Evolutionary conservation across 495 filamentous ascomycete species (phyloP).

Genomic region (Penicillium silybi): DNA sequence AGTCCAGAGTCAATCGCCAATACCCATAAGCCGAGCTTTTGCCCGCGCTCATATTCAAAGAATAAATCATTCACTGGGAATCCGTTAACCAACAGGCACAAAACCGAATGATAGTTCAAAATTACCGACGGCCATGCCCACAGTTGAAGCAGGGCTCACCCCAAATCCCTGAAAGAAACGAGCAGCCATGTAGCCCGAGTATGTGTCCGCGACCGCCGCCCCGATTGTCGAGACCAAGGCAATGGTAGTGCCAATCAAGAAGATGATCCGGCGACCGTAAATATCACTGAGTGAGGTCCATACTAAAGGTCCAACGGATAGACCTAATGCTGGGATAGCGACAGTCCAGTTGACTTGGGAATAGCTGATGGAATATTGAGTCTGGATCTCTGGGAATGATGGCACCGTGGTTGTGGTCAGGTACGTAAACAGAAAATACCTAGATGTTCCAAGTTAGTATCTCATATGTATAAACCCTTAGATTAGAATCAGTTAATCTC

Average conservation of each 20-base stretch:
- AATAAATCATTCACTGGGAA: constrained; percentile 45
- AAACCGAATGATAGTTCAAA: background rate
- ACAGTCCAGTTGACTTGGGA: constrained; percentile 61
- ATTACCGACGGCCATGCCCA: constrained; percentile 57
- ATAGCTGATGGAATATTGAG: constrained; percentile 45
- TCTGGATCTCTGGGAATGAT: constrained; percentile 51
- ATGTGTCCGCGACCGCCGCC: constrained; percentile 43
- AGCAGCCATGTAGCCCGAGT: constrained; percentile 54
- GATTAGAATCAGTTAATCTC: constrained; percentile 5
- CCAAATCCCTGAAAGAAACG: constrained; percentile 62
- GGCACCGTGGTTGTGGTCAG: constrained; percentile 60
- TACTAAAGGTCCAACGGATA: constrained; percentile 54
- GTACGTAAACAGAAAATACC: constrained; percentile 64
- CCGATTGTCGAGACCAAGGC: constrained; percentile 52
- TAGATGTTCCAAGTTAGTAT: constrained; percentile 8
- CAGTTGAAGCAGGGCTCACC: constrained; percentile 53
- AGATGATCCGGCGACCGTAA: constrained; percentile 52
- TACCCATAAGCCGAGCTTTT: constrained; percentile 62
- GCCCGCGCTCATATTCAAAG: constrained; percentile 57
- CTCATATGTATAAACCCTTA: background rate
- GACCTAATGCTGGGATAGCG: constrained; percentile 56
- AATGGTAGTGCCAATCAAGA: constrained; percentile 52
- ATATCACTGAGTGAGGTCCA: constrained; percentile 58
- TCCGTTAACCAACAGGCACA: background rate
- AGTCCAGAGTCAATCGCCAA: constrained; percentile 55